Conservation (phyloP, 768 basidiomycete species). For the Mrakia frigida region DNA sequence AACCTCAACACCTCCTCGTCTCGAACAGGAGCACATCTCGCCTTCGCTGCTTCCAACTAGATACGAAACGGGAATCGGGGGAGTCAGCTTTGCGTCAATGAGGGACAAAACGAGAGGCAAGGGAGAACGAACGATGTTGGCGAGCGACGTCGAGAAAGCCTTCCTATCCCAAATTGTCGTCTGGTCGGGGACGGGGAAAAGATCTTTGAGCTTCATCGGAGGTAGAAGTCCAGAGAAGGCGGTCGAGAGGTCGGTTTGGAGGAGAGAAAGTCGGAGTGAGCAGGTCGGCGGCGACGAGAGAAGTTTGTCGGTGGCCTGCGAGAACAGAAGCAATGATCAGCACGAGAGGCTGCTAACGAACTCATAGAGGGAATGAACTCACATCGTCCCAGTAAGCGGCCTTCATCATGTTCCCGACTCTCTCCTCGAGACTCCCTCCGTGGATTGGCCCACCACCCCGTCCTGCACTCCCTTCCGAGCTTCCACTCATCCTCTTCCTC, state of each 20-base stretch:
- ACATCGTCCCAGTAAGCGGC: slow-evolving; percentile 28
- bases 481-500: neutral
- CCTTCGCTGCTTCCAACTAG: neutral
- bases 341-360: too few relatives aligned
- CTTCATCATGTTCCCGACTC: slow-evolving; percentile 25
- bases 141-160: neutral
- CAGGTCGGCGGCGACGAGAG: slow-evolving; percentile 1
- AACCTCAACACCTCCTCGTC: slow-evolving; percentile 13
- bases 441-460: neutral
- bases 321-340: too few relatives aligned
- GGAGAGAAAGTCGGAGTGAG: neutral
- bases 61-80: neutral
- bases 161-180: slow-evolving; percentile 2
- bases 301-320: slow-evolving; percentile 13
- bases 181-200: slow-evolving; percentile 16
- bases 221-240: neutral
- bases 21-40: slow-evolving; percentile 21
- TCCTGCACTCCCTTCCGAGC: neutral
- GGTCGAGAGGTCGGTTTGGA: slow-evolving; percentile 10
- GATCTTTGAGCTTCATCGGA: neutral
- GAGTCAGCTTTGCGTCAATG: neutral
- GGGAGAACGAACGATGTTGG: neutral
- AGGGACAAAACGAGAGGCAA: neutral
- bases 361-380: neutral
- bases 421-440: slow-evolving; percentile 5